phyloP scores from a whole-genome alignment of 306 rosid species.

The Betula pendula region DNA sequence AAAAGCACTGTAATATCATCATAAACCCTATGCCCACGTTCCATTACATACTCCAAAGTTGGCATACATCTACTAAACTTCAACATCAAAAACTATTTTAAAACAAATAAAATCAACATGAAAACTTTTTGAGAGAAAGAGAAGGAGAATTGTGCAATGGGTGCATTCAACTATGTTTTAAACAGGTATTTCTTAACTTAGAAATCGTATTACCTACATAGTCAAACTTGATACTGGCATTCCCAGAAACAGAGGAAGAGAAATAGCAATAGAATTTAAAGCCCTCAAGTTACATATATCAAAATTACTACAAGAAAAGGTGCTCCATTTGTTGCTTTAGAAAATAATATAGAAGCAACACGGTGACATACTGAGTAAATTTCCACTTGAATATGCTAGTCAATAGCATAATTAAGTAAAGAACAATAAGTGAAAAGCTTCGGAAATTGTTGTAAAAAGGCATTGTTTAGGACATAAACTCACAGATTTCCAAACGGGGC shows the following conservation, averaged over 20 bases:
- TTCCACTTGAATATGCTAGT: background rate
- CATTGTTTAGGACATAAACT: constrained; percentile 43
- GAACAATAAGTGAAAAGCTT: background rate
- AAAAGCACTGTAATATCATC: background rate
- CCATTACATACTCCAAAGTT: background rate
- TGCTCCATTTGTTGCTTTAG: background rate
- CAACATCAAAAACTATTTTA: background rate
- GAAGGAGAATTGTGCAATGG: background rate
- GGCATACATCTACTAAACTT: background rate
- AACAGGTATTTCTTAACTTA: background rate
- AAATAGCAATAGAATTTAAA: background rate
- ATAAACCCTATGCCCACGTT: background rate
- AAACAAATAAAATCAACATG: background rate
- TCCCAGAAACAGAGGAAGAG: background rate
- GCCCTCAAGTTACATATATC: background rate
- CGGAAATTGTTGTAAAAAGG: background rate
- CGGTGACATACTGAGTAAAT: background rate
- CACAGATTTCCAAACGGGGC: constrained; percentile 89
- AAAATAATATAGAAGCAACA: background rate
- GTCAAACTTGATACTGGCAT: background rate
- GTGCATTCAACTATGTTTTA: background rate
- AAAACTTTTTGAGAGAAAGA: background rate
- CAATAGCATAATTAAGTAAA: background rate
- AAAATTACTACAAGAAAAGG: background rate
- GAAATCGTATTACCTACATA: background rate